A percentile compares a stretch with the other conserved stretches of the same genome.
Conservation (phyloP, 1,139 yeast genomes). For the Yamadazyma dendronema region DNA sequence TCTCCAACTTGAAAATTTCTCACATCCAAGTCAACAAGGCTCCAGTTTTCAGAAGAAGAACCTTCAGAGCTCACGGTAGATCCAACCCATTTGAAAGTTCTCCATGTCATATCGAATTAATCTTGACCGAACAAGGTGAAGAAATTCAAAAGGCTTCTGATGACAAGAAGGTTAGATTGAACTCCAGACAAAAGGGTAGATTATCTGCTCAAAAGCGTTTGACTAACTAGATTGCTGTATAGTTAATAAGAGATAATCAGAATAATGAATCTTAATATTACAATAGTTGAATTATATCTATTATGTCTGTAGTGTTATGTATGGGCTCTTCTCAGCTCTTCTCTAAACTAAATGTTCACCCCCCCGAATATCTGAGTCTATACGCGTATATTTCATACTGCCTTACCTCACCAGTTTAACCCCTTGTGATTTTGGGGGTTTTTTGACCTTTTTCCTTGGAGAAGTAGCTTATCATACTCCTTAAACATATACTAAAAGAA, state of each 20-base stretch:
- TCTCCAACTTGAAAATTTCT: conserved; percentile 87
- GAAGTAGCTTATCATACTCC: too few relatives aligned
- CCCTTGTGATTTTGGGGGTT: too few relatives aligned
- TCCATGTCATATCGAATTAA: conserved; percentile 98
- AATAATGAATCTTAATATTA: neutral
- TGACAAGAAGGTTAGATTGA: conserved; percentile 73
- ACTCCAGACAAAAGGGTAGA: conserved; percentile 93
- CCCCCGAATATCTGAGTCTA: too few relatives aligned
- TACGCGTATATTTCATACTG: too few relatives aligned
- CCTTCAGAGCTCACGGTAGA: conserved; percentile 99
- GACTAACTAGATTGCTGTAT: conserved; percentile 20
- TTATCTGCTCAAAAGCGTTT: conserved; percentile 75
- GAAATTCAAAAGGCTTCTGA: conserved; percentile 92
- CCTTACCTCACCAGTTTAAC: too few relatives aligned
- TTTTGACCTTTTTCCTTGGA: too few relatives aligned
- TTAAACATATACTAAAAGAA: too few relatives aligned
- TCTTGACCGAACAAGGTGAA: conserved; percentile 94
- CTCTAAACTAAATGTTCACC: too few relatives aligned
- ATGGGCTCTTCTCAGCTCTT: too few relatives aligned
- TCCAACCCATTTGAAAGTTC: conserved; percentile 97
- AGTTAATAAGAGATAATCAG: conserved; percentile 10
- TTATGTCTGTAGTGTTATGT: too few relatives aligned
- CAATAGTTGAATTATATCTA: too few relatives aligned
- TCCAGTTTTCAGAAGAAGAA: conserved; percentile 99
- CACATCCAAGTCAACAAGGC: conserved; percentile 99